Percentiles rank a stretch among this genome's conserved stretches.
Evolutionary conservation across 2,329 filamentous ascomycete genomes (phyloP).

Genomic region (Monosporascus sp.): DNA sequence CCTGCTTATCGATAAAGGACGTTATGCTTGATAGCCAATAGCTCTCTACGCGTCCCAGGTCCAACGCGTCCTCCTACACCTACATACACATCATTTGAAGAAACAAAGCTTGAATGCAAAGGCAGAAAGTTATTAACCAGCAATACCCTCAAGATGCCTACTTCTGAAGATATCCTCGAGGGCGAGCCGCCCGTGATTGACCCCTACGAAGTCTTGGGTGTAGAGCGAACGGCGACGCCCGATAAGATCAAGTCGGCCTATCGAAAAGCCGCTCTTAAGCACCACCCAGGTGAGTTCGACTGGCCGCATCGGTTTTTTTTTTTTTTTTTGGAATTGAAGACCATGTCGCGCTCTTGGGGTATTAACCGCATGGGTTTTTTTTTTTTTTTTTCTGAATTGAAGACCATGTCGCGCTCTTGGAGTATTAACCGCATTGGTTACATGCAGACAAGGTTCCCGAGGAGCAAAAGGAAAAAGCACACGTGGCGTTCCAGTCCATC

Average conservation of each 20-base stretch:
- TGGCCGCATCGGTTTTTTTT: background rate
- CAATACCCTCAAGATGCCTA: constrained; percentile 33
- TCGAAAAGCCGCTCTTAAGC: constrained; percentile 79
- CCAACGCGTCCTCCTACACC: constrained; percentile 1
- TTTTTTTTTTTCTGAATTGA: background rate
- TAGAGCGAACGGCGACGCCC: constrained; percentile 65
- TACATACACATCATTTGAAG: background rate
- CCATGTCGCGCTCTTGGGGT: no score
- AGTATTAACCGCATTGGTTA: background rate
- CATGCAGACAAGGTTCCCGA: constrained; percentile 69
- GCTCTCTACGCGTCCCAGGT: constrained; percentile 13
- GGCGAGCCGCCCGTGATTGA: constrained; percentile 59
- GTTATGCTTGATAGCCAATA: background rate
- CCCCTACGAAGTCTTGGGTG: constrained; percentile 74
- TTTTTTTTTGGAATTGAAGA: background rate
- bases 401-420: no score
- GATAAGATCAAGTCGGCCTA: constrained; percentile 87
- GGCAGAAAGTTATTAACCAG: background rate
- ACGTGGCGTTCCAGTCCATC: constrained; percentile 80
- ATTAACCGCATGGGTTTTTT: background rate
- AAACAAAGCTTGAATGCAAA: background rate
- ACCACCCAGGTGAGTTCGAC: constrained; percentile 68
- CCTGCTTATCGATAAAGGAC: constrained; percentile 11
- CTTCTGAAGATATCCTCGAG: constrained; percentile 47
- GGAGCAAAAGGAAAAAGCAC: constrained; percentile 64